phyloP scores from a whole-genome alignment of 2,329 filamentous ascomycete genomes.

The Berkeleyomyces rouxiae region DNA sequence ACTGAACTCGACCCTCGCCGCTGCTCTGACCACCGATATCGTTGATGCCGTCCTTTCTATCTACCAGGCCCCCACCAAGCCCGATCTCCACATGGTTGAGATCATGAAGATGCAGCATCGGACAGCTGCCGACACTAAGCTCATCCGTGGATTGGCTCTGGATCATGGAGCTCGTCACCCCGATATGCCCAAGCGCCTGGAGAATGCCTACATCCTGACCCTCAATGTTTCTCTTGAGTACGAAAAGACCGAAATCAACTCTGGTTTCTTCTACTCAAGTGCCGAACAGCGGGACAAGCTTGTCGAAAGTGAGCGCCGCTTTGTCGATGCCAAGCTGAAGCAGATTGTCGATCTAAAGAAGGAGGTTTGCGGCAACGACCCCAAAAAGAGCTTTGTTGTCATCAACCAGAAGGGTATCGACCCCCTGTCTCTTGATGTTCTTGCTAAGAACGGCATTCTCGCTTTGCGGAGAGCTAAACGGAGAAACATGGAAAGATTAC shows the following conservation, averaged over 20 bases:
- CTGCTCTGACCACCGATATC: slow-evolving; percentile 84
- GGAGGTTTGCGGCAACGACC: slow-evolving; percentile 83
- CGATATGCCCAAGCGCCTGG: slow-evolving; percentile 92
- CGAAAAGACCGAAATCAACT: slow-evolving; percentile 99
- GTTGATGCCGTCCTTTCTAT: slow-evolving; percentile 94
- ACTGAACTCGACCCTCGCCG: slow-evolving; percentile 73
- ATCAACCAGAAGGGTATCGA: slow-evolving; percentile 99
- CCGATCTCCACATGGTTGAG: slow-evolving; percentile 96
- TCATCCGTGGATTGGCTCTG: slow-evolving; percentile 81
- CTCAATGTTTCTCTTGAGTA: slow-evolving; percentile 96
- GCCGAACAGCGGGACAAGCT: slow-evolving; percentile 96
- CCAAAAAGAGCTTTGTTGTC: slow-evolving; percentile 89
- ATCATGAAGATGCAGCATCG: slow-evolving; percentile 99
- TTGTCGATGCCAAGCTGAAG: slow-evolving; percentile 88
- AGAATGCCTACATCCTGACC: slow-evolving; percentile 89
- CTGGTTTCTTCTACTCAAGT: slow-evolving; percentile 94
- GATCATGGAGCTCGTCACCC: slow-evolving; percentile 94
- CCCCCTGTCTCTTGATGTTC: slow-evolving; percentile 81
- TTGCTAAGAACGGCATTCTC: slow-evolving; percentile 96
- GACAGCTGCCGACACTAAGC: slow-evolving; percentile 84
- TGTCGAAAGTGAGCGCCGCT: slow-evolving; percentile 88
- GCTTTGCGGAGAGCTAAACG: slow-evolving; percentile 89
- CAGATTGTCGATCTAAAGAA: slow-evolving; percentile 98
- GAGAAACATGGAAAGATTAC: slow-evolving; percentile 96
- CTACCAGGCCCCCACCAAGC: slow-evolving; percentile 75